A percentile compares a stretch with the other conserved stretches of the same genome.
These are phyloP conservation scores for Nakazawaea holstii DNA, from an alignment of 805 yeast species.

Conservation along the genomic window DNA sequence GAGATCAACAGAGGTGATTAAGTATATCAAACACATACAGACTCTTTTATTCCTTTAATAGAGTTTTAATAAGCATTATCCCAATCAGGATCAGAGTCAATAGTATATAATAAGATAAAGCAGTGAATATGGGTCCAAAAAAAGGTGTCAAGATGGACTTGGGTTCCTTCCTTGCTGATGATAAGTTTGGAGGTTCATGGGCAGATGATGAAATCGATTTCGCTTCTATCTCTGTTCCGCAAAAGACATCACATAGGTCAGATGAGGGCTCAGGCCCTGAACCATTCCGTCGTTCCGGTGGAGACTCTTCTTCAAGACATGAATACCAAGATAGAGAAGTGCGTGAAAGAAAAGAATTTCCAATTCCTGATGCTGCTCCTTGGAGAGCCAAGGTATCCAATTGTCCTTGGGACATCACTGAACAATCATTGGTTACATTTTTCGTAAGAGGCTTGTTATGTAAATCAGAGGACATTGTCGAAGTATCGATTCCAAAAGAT, in stretches of 20 bases:
- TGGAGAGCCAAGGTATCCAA: conserved; percentile 85
- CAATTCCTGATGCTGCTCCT: conserved; percentile 90
- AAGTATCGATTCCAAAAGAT: conserved; percentile 70
- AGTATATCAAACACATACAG: neutral
- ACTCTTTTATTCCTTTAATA: too few species aligned
- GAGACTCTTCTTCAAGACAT: conserved; percentile 13
- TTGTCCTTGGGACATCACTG: conserved; percentile 77
- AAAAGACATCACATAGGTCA: conserved; percentile 5
- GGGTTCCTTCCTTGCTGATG: conserved; percentile 78
- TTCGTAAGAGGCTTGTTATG: conserved; percentile 48
- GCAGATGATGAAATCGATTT: conserved; percentile 75
- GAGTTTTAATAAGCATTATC: too few species aligned
- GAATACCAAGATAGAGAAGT: conserved; percentile 24
- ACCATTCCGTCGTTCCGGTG: conserved; percentile 1
- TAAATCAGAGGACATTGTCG: conserved; percentile 42
- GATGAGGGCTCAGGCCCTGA: conserved; percentile 11
- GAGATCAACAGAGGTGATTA: neutral
- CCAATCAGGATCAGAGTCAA: too few species aligned
- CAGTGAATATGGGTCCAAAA: conserved; percentile 48
- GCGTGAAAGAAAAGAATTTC: conserved; percentile 61
- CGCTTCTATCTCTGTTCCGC: conserved; percentile 49
- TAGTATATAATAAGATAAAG: too few species aligned
- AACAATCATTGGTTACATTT: conserved; percentile 56
- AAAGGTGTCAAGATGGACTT: conserved; percentile 77
- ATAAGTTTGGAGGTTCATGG: conserved; percentile 73